Base-by-base conservation (phyloP, 352 stramenopile species). In the Pythium aquatile region DNA sequence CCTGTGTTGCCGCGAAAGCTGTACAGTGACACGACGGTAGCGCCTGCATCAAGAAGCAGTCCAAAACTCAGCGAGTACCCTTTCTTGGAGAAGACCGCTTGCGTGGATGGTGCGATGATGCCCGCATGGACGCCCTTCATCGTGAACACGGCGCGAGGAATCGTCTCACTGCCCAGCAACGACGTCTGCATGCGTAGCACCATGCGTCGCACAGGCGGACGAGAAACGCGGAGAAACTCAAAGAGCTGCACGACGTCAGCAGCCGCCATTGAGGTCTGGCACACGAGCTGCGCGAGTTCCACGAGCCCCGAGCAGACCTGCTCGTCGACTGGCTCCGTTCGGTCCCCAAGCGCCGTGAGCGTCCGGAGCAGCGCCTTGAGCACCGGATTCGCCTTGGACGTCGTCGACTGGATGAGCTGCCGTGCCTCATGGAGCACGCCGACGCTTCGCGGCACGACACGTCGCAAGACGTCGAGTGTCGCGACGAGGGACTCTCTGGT, bases 1-100 rank as follows among this genome's bases (percentile, higher is more conserved):
- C 87, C 87, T 40, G 78, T 87, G 39, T 77, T 82, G 8, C 87
- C 87, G 14, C 85, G 76, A 54, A 95, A 90, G 52, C 81, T 95
- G 62, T 88, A 93, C 1, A 95, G 59, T 29, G 85, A 69, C 3
- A 87, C 74, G 10, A 73, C 44, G 8, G 66, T 53, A 20, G 68
- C 51, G 3, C 70, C 58, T 16, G 46, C 68, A 16, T 88, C 65
- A 17, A 93, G 53, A n/a, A 74, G 60, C 1, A 95, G 56, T 1
- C 83, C 84, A 63, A 87, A 78, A 32, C 77, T 90, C 61, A 81
- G 87, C 14, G 79, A 84, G 58, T 93, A 95, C 0, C 87, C 87
- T 66, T 81, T 88, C 68, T 91, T 95, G 0, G 81, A 77, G 42
- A 91, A 79, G 46, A 90, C 68, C 46, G 79, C 69, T 30, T 86